A percentile compares a stretch with the other conserved stretches of the same genome.
These are phyloP conservation scores for Ascochyta lentis DNA, from an alignment of 2,329 filamentous ascomycete genomes.

Conservation along the genomic window DNA sequence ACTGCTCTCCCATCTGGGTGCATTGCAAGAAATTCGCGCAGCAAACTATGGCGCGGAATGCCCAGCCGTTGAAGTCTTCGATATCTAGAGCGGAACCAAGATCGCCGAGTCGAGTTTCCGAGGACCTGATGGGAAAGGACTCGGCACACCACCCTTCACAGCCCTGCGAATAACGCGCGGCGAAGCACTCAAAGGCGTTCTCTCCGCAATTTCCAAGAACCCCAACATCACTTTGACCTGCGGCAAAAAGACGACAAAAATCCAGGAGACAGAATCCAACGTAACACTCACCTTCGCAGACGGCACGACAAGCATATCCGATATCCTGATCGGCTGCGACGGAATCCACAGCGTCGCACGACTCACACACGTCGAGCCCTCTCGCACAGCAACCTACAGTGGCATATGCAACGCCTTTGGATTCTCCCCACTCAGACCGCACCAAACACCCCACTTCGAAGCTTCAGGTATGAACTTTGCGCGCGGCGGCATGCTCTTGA, in stretches of 20 bases:
- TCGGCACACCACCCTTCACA: slow-evolving; percentile 55
- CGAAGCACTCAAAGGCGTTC: slow-evolving; percentile 52
- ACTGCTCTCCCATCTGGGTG: slow-evolving; percentile 57
- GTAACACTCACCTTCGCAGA: slow-evolving; percentile 56
- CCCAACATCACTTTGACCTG: slow-evolving; percentile 53
- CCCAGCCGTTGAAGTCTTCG: slow-evolving; percentile 54
- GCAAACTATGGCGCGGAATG: slow-evolving; percentile 52
- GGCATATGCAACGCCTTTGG: slow-evolving; percentile 57
- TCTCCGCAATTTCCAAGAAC: slow-evolving; percentile 50
- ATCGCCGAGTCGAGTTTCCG: slow-evolving; percentile 53
- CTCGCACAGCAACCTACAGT: slow-evolving; percentile 51
- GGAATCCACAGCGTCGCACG: slow-evolving; percentile 58
- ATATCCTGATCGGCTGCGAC: slow-evolving; percentile 63
- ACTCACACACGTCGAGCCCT: slow-evolving; percentile 54
- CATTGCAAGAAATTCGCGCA: slow-evolving; percentile 54
- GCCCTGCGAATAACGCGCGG: slow-evolving; percentile 54
- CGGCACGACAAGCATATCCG: slow-evolving; percentile 52
- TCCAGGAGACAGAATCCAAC: slow-evolving; percentile 49
- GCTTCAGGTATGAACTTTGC: slow-evolving; percentile 56
- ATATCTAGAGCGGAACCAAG: slow-evolving; percentile 51
- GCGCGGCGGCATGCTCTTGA: slow-evolving; percentile 54
- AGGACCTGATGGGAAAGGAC: slow-evolving; percentile 51
- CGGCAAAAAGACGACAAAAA: slow-evolving; percentile 52
- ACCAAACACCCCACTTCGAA: slow-evolving; percentile 39
- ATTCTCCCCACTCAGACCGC: slow-evolving; percentile 43